Evolutionary conservation across 2,329 filamentous ascomycete genomes (phyloP), one percentile per base, ranked within the genome.

Genomic region (Trichoderma cornu-damae): DNA sequence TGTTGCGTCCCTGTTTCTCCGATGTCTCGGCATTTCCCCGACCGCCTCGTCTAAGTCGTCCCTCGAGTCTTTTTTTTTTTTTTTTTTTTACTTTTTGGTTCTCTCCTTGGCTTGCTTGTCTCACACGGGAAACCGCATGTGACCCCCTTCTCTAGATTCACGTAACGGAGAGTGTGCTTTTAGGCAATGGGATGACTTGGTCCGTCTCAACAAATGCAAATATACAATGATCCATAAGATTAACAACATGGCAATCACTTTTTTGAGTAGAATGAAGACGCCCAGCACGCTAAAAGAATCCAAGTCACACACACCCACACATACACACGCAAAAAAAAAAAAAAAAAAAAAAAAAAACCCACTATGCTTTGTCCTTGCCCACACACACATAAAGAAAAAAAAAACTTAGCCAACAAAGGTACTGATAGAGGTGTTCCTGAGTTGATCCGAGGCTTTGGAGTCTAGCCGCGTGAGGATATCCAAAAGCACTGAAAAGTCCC

Each of bases 371-470:
- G 8, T 22, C 9, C n/a, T 34, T 34, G 34, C n/a, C 22, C 40
- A n/a, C 51, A 12, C 32, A 20, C 32, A 46, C 18, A 46, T 54
- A 44, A 35, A 6, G 26, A 14, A 8, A 18, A n/a, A 40, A 42
- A 32, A 22, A 43, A 52, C 43, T 54, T 55, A 55, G 40, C 52
- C 52, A 55, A 55, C 52, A 47, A 58, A 49, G 37, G 49, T 47
- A 18, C 42, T n/a, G n/a, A n/a, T 58, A 32, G 57, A 58, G 9
- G 49, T 65, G 49, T 61, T 72, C 47, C 67, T 66, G 3, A 77
- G 61, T 1, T 73, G 69, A 64, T 76, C 72, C 1, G 74, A 76
- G 3, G 75, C 73, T 48, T 73, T 75, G 0, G 73, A 76, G 42
- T 77, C 73, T 4, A 77, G 61, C 12, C 72, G 63, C 3, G 74